Conservation (phyloP, 345 rosid genomes). For the Corchorus capsularis region DNA sequence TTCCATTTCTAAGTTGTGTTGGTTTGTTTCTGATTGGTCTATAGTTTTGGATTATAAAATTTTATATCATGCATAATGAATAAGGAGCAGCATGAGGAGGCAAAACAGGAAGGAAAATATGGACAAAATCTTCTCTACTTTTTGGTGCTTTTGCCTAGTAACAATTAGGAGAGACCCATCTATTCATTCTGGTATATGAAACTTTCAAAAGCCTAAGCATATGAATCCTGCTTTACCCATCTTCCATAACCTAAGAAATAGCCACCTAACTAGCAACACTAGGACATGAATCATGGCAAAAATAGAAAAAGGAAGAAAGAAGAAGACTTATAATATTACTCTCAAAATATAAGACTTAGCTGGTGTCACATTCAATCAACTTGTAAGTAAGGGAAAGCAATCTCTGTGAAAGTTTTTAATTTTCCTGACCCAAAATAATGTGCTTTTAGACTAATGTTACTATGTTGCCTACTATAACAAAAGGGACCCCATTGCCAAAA, state of each 20-base stretch:
- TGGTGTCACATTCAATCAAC: background rate
- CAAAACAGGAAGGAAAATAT: no score
- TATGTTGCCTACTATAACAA: slow-evolving; percentile 10
- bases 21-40: no score
- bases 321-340: background rate
- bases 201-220: background rate
- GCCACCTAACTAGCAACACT: background rate
- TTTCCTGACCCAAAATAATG: slow-evolving; percentile 13
- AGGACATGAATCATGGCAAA: background rate
- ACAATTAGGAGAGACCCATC: no score
- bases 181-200: no score
- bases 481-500: slow-evolving; percentile 12
- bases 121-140: no score
- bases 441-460: slow-evolving; percentile 10
- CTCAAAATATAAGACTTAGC: background rate
- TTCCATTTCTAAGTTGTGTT: no score
- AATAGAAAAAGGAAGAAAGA: background rate
- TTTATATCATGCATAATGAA: no score
- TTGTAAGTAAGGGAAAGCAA: slow-evolving; percentile 10
- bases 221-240: background rate
- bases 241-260: background rate
- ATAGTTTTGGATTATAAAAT: no score
- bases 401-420: background rate
- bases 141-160: background rate
- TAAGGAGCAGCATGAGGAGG: no score